Evolutionary conservation across 805 yeast species (phyloP).

Genomic region (Jamesozyma jinghongensis): DNA sequence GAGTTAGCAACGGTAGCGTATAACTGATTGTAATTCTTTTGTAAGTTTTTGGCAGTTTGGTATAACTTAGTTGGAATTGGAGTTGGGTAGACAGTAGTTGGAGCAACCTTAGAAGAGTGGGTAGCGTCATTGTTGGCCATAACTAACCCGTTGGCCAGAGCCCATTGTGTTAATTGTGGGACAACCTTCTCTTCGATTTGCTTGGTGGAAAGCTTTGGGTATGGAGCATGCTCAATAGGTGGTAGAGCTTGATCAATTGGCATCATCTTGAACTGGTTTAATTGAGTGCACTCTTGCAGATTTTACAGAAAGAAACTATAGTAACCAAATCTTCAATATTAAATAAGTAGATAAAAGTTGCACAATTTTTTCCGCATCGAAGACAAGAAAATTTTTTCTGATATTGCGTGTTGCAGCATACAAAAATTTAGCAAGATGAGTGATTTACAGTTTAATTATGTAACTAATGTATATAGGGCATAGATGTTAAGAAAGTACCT

Average conservation of each 20-base stretch:
- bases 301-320: too few species aligned
- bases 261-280: not conserved
- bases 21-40: conserved; percentile 58
- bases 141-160: conserved; percentile 69
- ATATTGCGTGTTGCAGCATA: too few species aligned
- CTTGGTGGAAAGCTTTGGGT: conserved; percentile 25
- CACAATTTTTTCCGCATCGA: too few species aligned
- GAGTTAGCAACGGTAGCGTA: conserved; percentile 59
- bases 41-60: conserved; percentile 56
- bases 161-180: conserved; percentile 59
- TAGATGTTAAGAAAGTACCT: conserved; percentile 16
- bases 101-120: conserved; percentile 51
- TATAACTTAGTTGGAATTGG: conserved; percentile 70
- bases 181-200: conserved; percentile 28
- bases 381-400: too few species aligned
- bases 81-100: conserved; percentile 85
- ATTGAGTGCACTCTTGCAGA: too few species aligned
- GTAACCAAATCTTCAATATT: too few species aligned
- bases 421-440: too few species aligned
- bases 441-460: too few species aligned
- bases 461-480: too few species aligned
- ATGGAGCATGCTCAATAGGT: conserved; percentile 8
- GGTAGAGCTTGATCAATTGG: conserved; percentile 2
- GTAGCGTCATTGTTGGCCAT: conserved; percentile 61
- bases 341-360: too few species aligned